Evolutionary conservation across 257 asterid species (phyloP), one percentile per base, ranked within the genome.

Genomic region (Buddleja alternifolia): DNA sequence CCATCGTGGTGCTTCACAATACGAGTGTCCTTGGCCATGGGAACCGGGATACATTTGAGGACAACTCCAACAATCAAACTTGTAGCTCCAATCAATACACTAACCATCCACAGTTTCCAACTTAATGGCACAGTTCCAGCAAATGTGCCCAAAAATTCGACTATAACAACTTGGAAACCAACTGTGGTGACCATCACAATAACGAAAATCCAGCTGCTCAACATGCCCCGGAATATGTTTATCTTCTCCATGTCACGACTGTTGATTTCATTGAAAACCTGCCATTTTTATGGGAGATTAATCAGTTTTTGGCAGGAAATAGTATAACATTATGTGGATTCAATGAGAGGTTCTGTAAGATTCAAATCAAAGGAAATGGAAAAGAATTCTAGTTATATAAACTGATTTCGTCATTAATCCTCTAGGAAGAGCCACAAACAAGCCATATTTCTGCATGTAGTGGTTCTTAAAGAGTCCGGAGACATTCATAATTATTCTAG

Each of bases 261-360:
- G 83, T 88, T 88, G 79, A 91, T 83, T 66, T 91, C 96, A 16
- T 91, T 91, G 80, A 91, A 90, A 45, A 90, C 88, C 96, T 84
- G 75, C n/a, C 16, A 4, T 14, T 55, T 8, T 15, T 10, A 9
- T 16, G 41, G 37, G 47, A 11, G 36, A 23, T 25, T n/a, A 32
- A 39, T 64, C 7, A 44, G 34, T 16, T 10, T 46, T 34, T 20
- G 12, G 23, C 8, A 20, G 41, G 48, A 58, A 34, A 69, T 3
- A 14, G 37, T 25, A 44, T 39, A 20, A 5, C 46, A 44, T 16
- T 29, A 52, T 56, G 63, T 32, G 39, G 39, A 37, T 47, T 10
- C 11, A 21, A 32, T 11, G 40, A 60, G n/a, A 41, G 60, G 10
- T 16, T 11, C 20, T 32, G 0, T 40, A 64, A 62, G 37, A 11